Evolutionary conservation across 108 stramenopile species (phyloP), one percentile per base, ranked within the genome.

Genomic region (Cylindrotheca fusiformis): DNA sequence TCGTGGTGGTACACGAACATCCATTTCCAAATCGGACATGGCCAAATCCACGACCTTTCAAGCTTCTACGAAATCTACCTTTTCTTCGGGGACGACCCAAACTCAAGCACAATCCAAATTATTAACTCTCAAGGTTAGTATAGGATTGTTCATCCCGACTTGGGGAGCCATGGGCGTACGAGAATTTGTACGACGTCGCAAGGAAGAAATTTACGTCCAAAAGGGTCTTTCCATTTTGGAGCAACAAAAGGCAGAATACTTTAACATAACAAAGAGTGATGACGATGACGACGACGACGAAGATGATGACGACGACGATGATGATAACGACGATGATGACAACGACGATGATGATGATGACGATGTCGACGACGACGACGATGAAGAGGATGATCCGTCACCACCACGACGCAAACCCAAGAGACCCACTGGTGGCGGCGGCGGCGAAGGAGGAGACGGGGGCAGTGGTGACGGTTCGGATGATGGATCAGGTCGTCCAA

Each of bases 241-340:
- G 24, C 69, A 53, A 12, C 76, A 74, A 53, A 65, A 66, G 27
- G 68, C 67, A 0, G 80, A 81, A 53, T 73, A 76, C 56, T 80
- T 80, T 67, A 67, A 67, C 46, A 55, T 67, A 20, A 67, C 66
- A 3, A 47, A 57, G 25, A 71, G 62, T 10, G 52, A 55, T 4
- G 0, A 29, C 30, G 57, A 58, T 27, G 30, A 27, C 14, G 73
- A 67, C 2, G 46, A 32, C 44, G 60, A 59, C 18, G 60, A 69
- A 25, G 63, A 63, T 8, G 19, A 28, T 1, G 58, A 75, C 12
- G 63, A 68, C 23, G 21, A 3, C 1, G 49, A 69, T 25, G 69
- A 57, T 56, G 32, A 21, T 4, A 48, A 56, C n/a, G 48, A 48
- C 32, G 58, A 65, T 17, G 63, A 63, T 29, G 68, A 60, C 28